Conservation (phyloP, 257 asterid species). For the Capsicum baccatum region DNA sequence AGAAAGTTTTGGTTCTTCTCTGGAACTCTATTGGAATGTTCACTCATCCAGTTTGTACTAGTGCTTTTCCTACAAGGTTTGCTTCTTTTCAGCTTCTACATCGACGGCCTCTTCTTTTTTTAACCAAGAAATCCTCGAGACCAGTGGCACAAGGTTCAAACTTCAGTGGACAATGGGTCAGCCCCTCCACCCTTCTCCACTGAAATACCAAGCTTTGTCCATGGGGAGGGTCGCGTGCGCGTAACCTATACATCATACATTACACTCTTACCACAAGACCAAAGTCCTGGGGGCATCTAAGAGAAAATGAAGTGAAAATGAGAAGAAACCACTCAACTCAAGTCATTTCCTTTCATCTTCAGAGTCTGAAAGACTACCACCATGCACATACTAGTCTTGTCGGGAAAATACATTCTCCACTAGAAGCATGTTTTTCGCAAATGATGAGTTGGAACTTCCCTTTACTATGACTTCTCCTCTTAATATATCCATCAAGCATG, state of each 20-base stretch:
- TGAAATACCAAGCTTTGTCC: background rate
- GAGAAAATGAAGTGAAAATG: background rate
- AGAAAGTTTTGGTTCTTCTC: conserved; percentile 19
- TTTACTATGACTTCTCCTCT: conserved; percentile 12
- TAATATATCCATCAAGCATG: background rate
- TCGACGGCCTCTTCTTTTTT: background rate
- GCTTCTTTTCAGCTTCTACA: background rate
- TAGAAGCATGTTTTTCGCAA: background rate
- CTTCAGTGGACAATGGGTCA: background rate
- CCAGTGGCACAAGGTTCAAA: background rate
- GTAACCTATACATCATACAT: background rate
- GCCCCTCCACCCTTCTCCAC: background rate
- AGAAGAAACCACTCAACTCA: conserved; percentile 23
- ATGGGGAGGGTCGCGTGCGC: background rate
- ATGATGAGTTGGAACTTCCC: conserved; percentile 12
- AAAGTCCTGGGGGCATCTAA: background rate
- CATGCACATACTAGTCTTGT: background rate
- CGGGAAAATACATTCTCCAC: background rate
- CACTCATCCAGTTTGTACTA: background rate
- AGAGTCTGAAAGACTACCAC: background rate
- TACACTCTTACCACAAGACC: background rate
- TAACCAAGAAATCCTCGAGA: background rate
- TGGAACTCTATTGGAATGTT: background rate
- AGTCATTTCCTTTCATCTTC: background rate
- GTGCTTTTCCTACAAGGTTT: background rate